Evolutionary conservation across 768 basidiomycete genomes (phyloP), one percentile per base, ranked within the genome.

Genomic region (Lenzites betulinus): DNA sequence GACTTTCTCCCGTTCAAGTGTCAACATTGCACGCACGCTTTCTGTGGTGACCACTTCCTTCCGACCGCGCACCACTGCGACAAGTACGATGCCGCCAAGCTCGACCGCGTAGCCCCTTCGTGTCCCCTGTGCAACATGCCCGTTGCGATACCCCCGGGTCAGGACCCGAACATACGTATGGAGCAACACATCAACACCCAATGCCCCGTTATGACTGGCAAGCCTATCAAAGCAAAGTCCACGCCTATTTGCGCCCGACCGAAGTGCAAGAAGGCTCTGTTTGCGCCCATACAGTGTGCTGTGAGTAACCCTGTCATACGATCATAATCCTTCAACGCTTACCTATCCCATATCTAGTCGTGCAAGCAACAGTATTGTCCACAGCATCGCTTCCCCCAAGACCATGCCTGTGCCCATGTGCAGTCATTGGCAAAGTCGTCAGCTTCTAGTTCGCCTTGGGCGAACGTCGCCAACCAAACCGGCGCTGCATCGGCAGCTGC

Each of bases 1-100:
- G 92, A 94, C 77, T 93, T 93, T 65, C 77, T 94, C 12, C 92
- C 92, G 0, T 89, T 93, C 80, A 89, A 88, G 74, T 95, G 92
- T 71, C 87, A 90, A 51, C 90, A 92, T 67, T 95, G 92, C 71
- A 69, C 79, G 15, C 72, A 79, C 16, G 77, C 79, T 0, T 94
- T 86, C 76, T 95, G 93, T 66, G 84, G 85, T 42, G 88, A 92
- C 13, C 92, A 95, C 69, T 93, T 87, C 76, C 82, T 81, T 62
- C 88, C 87, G 13, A 76, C 81, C 18, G 79, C 79, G 2, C 92
- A 94, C 67, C 76, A 73, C 38, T 92, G 93, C 69, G 71, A 81
- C 2, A 79, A 87, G 66, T 92, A 87, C 67, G 89, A 93, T 65
- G 84, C 88, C 69, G 77, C 74, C 64, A 85, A 85, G 69, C 80